Evolutionary conservation across 805 yeast genomes (phyloP), one percentile per base, ranked within the genome.

Genomic region (Candida andamanensis): DNA sequence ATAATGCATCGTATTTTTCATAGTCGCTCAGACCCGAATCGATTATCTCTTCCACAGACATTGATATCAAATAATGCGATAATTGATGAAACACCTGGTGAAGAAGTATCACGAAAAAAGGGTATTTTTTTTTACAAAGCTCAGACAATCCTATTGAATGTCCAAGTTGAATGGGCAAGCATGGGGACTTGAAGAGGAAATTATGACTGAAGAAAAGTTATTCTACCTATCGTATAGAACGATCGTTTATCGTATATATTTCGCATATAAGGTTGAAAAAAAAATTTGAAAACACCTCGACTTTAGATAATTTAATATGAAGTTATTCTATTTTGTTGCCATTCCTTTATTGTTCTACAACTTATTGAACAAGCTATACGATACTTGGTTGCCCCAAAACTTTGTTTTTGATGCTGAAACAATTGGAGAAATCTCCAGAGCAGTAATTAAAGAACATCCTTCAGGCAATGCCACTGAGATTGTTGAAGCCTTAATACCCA

Each of bases 351-450:
- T 42, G n/a, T 20, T 50, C 8, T 58, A 47, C 41, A 43, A 50
- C 15, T 31, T 58, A n/a, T 52, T 62, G 27, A 54, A 60, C 43
- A 46, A 46, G 18, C 49, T 58, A 21, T 62, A 50, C 50, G 40
- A 52, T 33, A 67, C 75, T 15, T 81, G 86, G 83, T 71, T 89
- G 34, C 95, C 95, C 20, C 47, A 50, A 11, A 63, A 70, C 48
- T 90, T 73, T 58, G 67, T 78, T 26, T 90, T 90, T 52, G 92
- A 90, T 53, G 72, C 73, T 28, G 62, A 58, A 5, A 72, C 67
- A 5, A 58, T 90, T 39, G 81, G 78, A 49, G 51, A 54, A 32
- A 54, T 90, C 31, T 76, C 78, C 32, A 63, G 72, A 44, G 72
- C 67, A 17, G 78, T 75, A 4, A 53, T 84, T 29, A 57, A 60